Conservation (phyloP, 2,329 filamentous ascomycete genomes). For the Epichloe sp. region DNA sequence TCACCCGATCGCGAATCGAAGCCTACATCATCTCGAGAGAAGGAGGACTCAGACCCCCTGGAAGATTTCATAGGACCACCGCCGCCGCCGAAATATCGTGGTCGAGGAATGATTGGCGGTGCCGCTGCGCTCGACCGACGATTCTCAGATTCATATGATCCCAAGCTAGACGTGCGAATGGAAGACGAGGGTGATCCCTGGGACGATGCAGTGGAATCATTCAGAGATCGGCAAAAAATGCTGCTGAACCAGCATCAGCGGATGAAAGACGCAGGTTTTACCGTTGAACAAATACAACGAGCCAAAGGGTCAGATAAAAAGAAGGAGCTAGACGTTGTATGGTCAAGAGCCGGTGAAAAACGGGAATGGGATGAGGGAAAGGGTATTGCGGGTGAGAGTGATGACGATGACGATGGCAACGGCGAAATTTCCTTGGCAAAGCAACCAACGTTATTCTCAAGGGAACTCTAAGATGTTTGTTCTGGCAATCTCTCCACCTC, state of each 20-base stretch:
- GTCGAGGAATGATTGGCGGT: slow-evolving; percentile 52
- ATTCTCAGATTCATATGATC: slow-evolving; percentile 56
- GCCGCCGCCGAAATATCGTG: slow-evolving; percentile 42
- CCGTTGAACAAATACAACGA: slow-evolving; percentile 53
- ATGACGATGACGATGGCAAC: slow-evolving; percentile 3
- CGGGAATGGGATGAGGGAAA: slow-evolving; percentile 50
- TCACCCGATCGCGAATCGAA: background rate
- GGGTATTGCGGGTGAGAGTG: slow-evolving; percentile 5
- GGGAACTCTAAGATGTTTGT: slow-evolving; percentile 3
- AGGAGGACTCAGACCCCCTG: slow-evolving; percentile 51
- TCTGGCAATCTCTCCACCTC: background rate
- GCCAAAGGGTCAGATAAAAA: slow-evolving; percentile 46
- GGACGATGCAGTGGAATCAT: slow-evolving; percentile 66
- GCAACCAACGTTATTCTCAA: slow-evolving; percentile 6
- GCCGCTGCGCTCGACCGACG: slow-evolving; percentile 63
- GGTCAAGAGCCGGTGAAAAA: slow-evolving; percentile 55
- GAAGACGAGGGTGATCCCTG: slow-evolving; percentile 45
- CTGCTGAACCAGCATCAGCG: slow-evolving; percentile 62
- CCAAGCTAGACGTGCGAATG: slow-evolving; percentile 40
- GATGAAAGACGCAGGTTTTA: slow-evolving; percentile 65
- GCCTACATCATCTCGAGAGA: background rate
- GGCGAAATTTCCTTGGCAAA: background rate
- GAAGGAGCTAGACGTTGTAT: slow-evolving; percentile 50
- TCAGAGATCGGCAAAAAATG: slow-evolving; percentile 67
- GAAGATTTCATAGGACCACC: slow-evolving; percentile 67